A percentile compares a stretch with the other conserved stretches of the same genome.
phyloP scores from a whole-genome alignment of 192 early-diverging fungal species.

The Coemansia sp. region DNA sequence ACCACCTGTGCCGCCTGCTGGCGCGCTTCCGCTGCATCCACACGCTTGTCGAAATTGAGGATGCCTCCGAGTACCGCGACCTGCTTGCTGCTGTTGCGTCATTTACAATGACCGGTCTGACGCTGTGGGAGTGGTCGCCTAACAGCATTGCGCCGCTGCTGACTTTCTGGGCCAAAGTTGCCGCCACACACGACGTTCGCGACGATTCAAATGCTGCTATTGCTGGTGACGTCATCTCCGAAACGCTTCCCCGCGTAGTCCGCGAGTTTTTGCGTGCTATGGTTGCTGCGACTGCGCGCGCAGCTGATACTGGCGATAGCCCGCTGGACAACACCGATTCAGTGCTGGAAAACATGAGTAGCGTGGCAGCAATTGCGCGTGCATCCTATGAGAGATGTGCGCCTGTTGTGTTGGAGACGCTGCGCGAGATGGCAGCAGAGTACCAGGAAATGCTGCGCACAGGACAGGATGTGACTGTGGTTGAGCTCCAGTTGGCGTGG shows the following conservation, averaged over 20 bases:
- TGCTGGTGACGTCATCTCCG: constrained; percentile 38
- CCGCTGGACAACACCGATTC: constrained; percentile 56
- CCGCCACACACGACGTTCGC: constrained; percentile 51
- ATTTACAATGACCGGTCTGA: constrained; percentile 44
- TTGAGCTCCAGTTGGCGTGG: constrained; percentile 74
- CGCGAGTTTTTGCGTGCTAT: constrained; percentile 56
- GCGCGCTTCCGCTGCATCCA: constrained; percentile 79
- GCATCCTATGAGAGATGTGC: constrained; percentile 65
- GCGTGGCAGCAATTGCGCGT: constrained; percentile 67
- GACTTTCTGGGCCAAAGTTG: constrained; percentile 86
- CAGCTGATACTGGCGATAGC: constrained; percentile 29
- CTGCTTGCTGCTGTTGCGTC: constrained; percentile 27
- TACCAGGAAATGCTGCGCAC: constrained; percentile 57
- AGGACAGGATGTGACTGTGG: constrained; percentile 46
- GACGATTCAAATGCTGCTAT: constrained; percentile 28
- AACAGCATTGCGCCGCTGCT: constrained; percentile 74
- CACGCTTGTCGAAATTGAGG: constrained; percentile 77
- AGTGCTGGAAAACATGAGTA: constrained; percentile 65
- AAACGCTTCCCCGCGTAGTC: constrained; percentile 45
- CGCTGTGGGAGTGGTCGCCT: constrained; percentile 63
- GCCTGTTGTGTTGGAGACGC: constrained; percentile 50
- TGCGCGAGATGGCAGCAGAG: constrained; percentile 62
- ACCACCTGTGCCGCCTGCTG: constrained; percentile 82
- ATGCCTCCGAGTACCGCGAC: constrained; percentile 61
- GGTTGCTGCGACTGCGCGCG: constrained; percentile 29